A percentile compares a stretch with the other conserved stretches of the same genome.
Evolutionary conservation across 192 early-diverging fungal species (phyloP).

Genomic region (Backusella westeae): DNA sequence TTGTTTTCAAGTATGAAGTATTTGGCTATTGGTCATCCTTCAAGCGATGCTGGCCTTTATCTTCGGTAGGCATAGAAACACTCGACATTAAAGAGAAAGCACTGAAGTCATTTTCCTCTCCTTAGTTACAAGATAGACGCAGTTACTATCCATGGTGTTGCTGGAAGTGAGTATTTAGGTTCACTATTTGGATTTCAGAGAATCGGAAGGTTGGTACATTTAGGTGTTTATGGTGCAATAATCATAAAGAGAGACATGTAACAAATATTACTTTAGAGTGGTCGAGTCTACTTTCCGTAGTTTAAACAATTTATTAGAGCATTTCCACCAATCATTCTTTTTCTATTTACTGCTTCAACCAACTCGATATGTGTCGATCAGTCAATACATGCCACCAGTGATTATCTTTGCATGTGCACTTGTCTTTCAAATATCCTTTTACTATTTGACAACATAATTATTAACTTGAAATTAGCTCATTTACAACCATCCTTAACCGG

Average conservation of each 20-base stretch:
- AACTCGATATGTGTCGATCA: slow-evolving; percentile 79
- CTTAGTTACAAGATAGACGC: slow-evolving; percentile 76
- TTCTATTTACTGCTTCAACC: slow-evolving; percentile 91
- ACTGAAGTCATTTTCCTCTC: neutral
- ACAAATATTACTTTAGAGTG: slow-evolving; percentile 38
- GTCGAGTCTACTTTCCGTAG: slow-evolving; percentile 82
- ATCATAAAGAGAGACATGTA: neutral
- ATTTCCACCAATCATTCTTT: slow-evolving; percentile 95
- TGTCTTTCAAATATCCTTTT: slow-evolving; percentile 66
- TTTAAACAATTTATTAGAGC: slow-evolving; percentile 90
- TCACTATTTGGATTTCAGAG: slow-evolving; percentile 44
- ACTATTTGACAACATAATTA: slow-evolving; percentile 28
- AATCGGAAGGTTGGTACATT: slow-evolving; percentile 47
- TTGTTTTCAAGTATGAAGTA: slow-evolving; percentile 58
- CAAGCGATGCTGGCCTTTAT: slow-evolving; percentile 68
- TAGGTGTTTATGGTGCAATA: neutral
- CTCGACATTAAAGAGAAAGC: neutral
- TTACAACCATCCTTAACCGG: slow-evolving; percentile 21
- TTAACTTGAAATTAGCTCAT: slow-evolving; percentile 38
- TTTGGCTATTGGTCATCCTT: slow-evolving; percentile 68
- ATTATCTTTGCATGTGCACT: slow-evolving; percentile 74
- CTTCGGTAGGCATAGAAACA: slow-evolving; percentile 45
- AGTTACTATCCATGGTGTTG: slow-evolving; percentile 58
- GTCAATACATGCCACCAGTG: slow-evolving; percentile 85
- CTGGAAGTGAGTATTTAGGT: slow-evolving; percentile 31